Conservation (phyloP, 306 rosid species). For the Prunus kanzakura region DNA sequence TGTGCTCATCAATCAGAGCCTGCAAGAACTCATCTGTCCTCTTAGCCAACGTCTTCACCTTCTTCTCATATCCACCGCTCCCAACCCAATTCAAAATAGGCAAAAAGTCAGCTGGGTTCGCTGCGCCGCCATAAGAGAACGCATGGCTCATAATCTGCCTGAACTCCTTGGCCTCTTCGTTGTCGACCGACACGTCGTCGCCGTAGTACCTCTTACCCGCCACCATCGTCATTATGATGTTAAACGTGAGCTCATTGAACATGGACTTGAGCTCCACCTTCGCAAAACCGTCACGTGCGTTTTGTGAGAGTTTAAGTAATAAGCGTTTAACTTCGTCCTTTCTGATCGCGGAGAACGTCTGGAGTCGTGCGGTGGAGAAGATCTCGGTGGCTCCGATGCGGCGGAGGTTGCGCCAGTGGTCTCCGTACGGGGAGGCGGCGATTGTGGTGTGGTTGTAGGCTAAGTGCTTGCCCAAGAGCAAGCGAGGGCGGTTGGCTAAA, state of each 20-base stretch:
- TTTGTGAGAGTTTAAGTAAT: slow-evolving; percentile 24
- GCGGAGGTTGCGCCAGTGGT: slow-evolving; percentile 46
- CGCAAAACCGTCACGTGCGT: slow-evolving; percentile 13
- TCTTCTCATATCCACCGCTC: slow-evolving; percentile 12
- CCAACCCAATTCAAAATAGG: slow-evolving; percentile 39
- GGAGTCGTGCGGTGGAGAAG: slow-evolving; percentile 48
- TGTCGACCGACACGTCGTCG: slow-evolving; percentile 5
- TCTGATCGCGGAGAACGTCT: slow-evolving; percentile 26
- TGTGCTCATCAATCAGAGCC: slow-evolving; percentile 45
- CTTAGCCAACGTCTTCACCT: background rate
- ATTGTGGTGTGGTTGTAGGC: slow-evolving; percentile 44
- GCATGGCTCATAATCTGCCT: slow-evolving; percentile 37
- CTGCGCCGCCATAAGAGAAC: slow-evolving; percentile 9
- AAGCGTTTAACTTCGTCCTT: slow-evolving; percentile 42
- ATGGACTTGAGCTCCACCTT: slow-evolving; percentile 38
- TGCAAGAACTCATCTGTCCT: slow-evolving; percentile 30
- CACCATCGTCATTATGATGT: slow-evolving; percentile 61
- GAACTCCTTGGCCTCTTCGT: slow-evolving; percentile 43
- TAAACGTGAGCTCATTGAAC: slow-evolving; percentile 54
- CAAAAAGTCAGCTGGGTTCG: slow-evolving; percentile 39
- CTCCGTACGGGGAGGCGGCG: slow-evolving; percentile 43
- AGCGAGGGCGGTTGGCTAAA: slow-evolving; percentile 51
- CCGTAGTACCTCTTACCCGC: slow-evolving; percentile 65
- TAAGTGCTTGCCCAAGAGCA: slow-evolving; percentile 31
- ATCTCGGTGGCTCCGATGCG: slow-evolving; percentile 49